Conservation (phyloP, 2,329 filamentous ascomycete species). For the Aschersonia sp. region DNA sequence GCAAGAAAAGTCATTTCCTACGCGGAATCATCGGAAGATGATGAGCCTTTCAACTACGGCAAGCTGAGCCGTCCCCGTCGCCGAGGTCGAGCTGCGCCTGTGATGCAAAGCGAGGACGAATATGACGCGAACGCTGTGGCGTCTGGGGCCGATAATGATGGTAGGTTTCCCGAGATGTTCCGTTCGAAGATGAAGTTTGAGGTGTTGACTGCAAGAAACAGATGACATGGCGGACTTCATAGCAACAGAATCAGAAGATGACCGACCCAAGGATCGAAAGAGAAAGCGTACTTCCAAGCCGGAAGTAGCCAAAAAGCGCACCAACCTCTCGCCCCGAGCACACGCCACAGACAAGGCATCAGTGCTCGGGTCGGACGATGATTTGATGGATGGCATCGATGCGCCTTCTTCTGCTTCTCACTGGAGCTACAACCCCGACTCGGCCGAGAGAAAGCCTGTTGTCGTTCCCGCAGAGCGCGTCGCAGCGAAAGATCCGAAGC, state of each 20-base stretch:
- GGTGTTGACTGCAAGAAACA: conserved; percentile 8
- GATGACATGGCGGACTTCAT: conserved; percentile 78
- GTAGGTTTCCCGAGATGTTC: conserved; percentile 18
- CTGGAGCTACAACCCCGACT: conserved; percentile 54
- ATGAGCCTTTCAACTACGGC: conserved; percentile 48
- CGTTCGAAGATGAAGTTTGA: not conserved
- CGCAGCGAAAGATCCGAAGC: conserved; percentile 16
- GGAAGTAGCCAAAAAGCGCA: conserved; percentile 44
- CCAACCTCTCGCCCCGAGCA: conserved; percentile 32
- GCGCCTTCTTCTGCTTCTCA: conserved; percentile 62
- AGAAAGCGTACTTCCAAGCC: conserved; percentile 51
- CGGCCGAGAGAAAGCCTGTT: conserved; percentile 20
- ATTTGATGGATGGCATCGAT: conserved; percentile 39
- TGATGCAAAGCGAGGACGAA: conserved; percentile 53
- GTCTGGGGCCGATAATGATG: conserved; percentile 47
- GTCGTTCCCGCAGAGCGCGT: conserved; percentile 16
- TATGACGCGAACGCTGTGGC: conserved; percentile 54
- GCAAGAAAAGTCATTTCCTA: conserved; percentile 55
- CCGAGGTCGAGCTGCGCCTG: conserved; percentile 35
- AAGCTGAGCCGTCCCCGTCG: conserved; percentile 23
- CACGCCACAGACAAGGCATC: conserved; percentile 15
- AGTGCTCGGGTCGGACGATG: conserved; percentile 36
- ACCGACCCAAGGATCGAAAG: conserved; percentile 46
- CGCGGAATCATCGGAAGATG: conserved; percentile 70
- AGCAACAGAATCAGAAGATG: conserved; percentile 67